phyloP scores from a whole-genome alignment of 139 green algal species.

The Chlamydomonas schloesseri region DNA sequence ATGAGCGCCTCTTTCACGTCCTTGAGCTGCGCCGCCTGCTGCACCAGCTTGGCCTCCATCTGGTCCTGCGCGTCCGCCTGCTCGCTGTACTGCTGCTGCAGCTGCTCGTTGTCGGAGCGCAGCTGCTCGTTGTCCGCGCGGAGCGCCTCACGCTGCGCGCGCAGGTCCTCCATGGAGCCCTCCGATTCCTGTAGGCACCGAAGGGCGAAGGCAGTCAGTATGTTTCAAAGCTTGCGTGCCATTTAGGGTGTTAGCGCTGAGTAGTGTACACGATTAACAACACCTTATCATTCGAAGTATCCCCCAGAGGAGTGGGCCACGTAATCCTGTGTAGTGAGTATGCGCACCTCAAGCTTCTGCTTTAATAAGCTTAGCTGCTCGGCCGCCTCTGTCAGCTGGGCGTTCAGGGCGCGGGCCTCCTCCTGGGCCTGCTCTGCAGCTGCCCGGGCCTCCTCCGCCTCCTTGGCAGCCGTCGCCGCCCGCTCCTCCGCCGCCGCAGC shows the following conservation, averaged over 20 bases:
- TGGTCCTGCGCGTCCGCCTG: conserved; percentile 28
- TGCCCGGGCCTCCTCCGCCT: neutral
- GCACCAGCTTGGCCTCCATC: conserved; percentile 41
- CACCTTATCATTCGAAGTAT: no score
- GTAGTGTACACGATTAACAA: no score
- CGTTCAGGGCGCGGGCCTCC: neutral
- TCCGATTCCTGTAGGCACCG: no score
- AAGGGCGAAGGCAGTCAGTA: no score
- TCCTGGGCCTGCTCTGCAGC: neutral
- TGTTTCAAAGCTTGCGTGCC: no score
- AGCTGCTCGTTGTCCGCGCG: conserved; percentile 19
- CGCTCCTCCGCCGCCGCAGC: neutral
- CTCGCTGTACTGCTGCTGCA: conserved; percentile 51
- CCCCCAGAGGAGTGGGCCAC: no score
- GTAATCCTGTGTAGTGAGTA: no score
- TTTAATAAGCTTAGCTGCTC: neutral
- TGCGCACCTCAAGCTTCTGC: neutral
- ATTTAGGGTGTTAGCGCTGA: no score
- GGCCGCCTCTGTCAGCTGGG: neutral
- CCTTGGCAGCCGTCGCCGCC: neutral
- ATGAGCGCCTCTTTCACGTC: neutral
- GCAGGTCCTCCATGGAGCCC: neutral
- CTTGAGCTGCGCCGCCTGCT: conserved; percentile 26
- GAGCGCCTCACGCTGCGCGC: neutral
- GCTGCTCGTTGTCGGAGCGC: conserved; percentile 23